A percentile compares a stretch with the other conserved stretches of the same genome.
Conservation (phyloP, 2,329 filamentous ascomycete species). For the Penicillium janthinellum region DNA sequence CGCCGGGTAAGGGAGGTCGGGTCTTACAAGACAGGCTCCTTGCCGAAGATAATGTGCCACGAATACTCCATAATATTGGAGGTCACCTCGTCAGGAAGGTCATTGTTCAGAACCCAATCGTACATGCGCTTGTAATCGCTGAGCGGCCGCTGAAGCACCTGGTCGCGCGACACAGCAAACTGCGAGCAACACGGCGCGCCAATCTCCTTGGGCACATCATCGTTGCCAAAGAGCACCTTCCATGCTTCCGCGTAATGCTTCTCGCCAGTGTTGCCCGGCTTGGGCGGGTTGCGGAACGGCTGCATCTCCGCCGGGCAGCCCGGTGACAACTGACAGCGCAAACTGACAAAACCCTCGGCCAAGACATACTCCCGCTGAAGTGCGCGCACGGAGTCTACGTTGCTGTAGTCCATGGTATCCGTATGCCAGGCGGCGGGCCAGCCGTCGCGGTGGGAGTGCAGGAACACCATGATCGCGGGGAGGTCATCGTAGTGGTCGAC, state of each 20-base stretch:
- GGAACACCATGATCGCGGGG: slow-evolving; percentile 56
- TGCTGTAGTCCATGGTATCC: slow-evolving; percentile 58
- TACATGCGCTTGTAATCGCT: slow-evolving; percentile 58
- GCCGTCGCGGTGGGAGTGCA: slow-evolving; percentile 57
- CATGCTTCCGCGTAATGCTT: slow-evolving; percentile 36
- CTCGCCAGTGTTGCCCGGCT: slow-evolving; percentile 28
- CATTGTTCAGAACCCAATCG: slow-evolving; percentile 59
- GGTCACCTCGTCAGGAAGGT: slow-evolving; percentile 55
- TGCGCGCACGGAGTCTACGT: slow-evolving; percentile 52
- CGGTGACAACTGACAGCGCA: slow-evolving; percentile 52
- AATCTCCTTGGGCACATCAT: slow-evolving; percentile 49
- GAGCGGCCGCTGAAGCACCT: slow-evolving; percentile 50
- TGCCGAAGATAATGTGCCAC: slow-evolving; percentile 60
- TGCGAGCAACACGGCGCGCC: slow-evolving; percentile 64
- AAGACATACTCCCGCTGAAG: slow-evolving; percentile 55
- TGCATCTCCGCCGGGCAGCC: slow-evolving; percentile 36
- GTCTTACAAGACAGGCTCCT: slow-evolving; percentile 39
- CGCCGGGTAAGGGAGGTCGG: too few relatives aligned
- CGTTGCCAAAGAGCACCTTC: slow-evolving; percentile 25
- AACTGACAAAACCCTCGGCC: slow-evolving; percentile 58
- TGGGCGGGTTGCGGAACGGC: slow-evolving; percentile 27
- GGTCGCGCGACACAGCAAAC: slow-evolving; percentile 60
- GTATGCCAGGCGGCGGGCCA: slow-evolving; percentile 57
- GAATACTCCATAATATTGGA: slow-evolving; percentile 64
- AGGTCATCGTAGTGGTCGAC: slow-evolving; percentile 51